These are phyloP conservation scores for Taphrina confusa DNA, from an alignment of 1,139 yeast genomes.

Conservation along the genomic window DNA sequence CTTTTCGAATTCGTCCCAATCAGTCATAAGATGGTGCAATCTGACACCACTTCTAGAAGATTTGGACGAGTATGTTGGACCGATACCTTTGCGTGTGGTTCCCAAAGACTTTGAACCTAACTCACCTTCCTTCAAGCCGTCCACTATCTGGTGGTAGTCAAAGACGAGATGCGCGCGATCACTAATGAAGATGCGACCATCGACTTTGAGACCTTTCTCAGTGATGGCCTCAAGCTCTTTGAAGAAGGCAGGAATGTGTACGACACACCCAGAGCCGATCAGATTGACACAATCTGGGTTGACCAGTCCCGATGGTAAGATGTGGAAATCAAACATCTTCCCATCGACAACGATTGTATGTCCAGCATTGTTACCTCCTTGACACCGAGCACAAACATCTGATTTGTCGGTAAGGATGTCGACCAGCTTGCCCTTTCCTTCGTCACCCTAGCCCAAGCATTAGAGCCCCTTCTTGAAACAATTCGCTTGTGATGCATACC, in stretches of 20 bases:
- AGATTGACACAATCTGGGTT: slow-evolving; percentile 87
- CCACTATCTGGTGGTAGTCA: slow-evolving; percentile 96
- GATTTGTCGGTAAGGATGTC: slow-evolving; percentile 90
- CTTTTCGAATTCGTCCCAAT: slow-evolving; percentile 88
- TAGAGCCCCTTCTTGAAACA: background rate
- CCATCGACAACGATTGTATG: slow-evolving; percentile 93
- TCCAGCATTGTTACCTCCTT: slow-evolving; percentile 98
- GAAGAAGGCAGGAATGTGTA: slow-evolving; percentile 91
- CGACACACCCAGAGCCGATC: slow-evolving; percentile 94
- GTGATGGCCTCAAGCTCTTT: slow-evolving; percentile 79
- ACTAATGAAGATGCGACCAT: slow-evolving; percentile 79
- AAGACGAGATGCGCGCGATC: slow-evolving; percentile 95
- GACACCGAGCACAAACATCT: slow-evolving; percentile 94
- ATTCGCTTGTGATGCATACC: background rate
- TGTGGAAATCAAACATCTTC: slow-evolving; percentile 92
- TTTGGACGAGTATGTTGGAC: slow-evolving; percentile 96
- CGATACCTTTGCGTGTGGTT: slow-evolving; percentile 98
- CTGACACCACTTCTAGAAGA: slow-evolving; percentile 96
- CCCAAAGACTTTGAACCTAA: slow-evolving; percentile 87
- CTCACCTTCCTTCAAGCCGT: slow-evolving; percentile 91
- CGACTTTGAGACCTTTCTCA: slow-evolving; percentile 71
- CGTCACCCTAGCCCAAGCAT: slow-evolving; percentile 79
- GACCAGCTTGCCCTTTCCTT: slow-evolving; percentile 97
- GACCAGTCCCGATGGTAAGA: slow-evolving; percentile 91
- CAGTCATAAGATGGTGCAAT: slow-evolving; percentile 91